Evolutionary conservation across 495 filamentous ascomycete genomes (phyloP), one percentile per base, ranked within the genome.

Genomic region (Xanthoparmelia taractica): DNA sequence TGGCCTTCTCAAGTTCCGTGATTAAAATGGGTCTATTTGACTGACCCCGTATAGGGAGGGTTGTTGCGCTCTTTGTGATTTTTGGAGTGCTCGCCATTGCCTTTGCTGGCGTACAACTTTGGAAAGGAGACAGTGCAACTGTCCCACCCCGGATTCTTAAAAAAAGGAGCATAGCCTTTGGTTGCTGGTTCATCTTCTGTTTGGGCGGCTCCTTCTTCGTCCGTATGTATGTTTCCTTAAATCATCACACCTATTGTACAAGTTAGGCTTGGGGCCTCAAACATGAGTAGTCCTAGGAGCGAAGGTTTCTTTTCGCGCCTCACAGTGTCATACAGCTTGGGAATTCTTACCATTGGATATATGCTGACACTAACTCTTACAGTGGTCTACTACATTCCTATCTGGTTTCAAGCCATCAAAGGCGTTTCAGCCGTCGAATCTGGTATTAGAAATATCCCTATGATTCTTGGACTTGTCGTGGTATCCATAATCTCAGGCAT

Each of bases 361-460:
- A n/a, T n/a, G n/a, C n/a, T n/a, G n/a, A n/a, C n/a, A n/a, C n/a
- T 27, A 15, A 10, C 20, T 18, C 29, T 54, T 54, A 20, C 29
- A 13, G 7, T 70, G 23, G 70, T 78, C 37, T 60, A 61, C 60
- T 87, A 87, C 77, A 74, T 96, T 25, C 91, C 92, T 0, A 87
- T 93, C 67, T 96, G 88, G 87, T 95, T 96, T 79, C 92, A 96
- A 69, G 84, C 89, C 8, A 85, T 96, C 72, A 87, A 92, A 71
- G 82, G 80, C 57, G 83, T 82, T 1, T 77, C 77, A 0, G 87
- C 91, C 17, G 81, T 84, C 17, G 75, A 82, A 41, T 91, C 87
- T 0, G 92, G 92, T 27, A 87, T 95, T 70, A 83, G 84, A 73
- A 90, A 86, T 64, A 74, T 96, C 13, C 91, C 92, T 1, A 77